Conservation (phyloP, 2,329 filamentous ascomycete species). For the Drechslerella dactyloides region DNA sequence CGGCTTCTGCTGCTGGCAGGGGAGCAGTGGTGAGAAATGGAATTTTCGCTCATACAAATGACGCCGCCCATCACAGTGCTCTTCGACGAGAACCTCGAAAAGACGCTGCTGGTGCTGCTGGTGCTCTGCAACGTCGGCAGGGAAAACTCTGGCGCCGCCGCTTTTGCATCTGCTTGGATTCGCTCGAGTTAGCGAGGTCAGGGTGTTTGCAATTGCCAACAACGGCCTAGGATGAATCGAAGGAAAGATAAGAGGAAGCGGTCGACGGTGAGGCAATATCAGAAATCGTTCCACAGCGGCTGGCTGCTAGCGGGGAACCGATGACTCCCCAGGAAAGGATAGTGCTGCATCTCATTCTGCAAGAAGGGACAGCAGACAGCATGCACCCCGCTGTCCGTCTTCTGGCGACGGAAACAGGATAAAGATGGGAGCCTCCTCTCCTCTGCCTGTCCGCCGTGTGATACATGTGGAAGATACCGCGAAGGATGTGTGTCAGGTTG, state of each 20-base stretch:
- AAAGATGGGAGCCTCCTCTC: not conserved
- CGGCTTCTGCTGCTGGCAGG: conserved; percentile 7
- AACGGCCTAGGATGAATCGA: not conserved
- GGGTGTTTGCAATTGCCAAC: conserved; percentile 8
- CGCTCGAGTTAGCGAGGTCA: conserved; percentile 16
- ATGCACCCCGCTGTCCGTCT: not conserved
- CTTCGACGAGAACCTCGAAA: conserved; percentile 35
- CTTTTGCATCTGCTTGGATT: conserved; percentile 18
- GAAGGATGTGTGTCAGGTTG: conserved; percentile 5
- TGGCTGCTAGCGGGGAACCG: not conserved
- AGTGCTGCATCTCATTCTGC: not conserved
- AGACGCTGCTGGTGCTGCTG: conserved; percentile 39
- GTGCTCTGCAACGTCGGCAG: conserved; percentile 37
- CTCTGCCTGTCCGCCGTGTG: not conserved
- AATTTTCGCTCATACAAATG: conserved; percentile 18
- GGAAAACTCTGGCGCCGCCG: conserved; percentile 30
- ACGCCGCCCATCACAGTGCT: conserved; percentile 4
- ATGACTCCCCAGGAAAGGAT: not conserved
- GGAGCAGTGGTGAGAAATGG: conserved; percentile 4
- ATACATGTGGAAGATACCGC: not conserved
- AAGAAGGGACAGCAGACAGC: not conserved
- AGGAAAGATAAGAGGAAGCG: not conserved
- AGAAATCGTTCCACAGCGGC: too few species aligned
- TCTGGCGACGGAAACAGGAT: conserved; percentile 5
- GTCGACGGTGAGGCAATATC: not conserved